Percentiles rank a stretch among this genome's conserved stretches.
phyloP scores from a whole-genome alignment of 1,284 basidiomycete genomes.

The Ceratobasidium sp. region DNA sequence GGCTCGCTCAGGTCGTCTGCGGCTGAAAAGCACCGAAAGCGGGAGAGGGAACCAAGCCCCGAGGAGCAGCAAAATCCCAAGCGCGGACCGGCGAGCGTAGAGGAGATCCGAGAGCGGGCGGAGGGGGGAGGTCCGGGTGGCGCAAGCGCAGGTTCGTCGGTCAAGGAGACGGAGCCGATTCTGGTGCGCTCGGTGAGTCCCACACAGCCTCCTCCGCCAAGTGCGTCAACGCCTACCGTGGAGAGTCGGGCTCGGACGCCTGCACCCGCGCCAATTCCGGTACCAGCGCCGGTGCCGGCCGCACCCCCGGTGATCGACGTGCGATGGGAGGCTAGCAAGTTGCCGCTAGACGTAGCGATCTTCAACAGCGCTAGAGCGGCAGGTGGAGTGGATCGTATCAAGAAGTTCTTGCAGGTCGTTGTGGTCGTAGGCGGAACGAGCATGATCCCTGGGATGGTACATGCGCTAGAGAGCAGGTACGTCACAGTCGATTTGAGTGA shows the following conservation, averaged over 20 bases:
- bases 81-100: not conserved
- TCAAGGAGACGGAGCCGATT: not conserved
- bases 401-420: conserved; percentile 89
- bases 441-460: conserved; percentile 76
- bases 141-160: not conserved
- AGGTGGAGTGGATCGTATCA: conserved; percentile 88
- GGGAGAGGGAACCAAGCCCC: conserved; percentile 6
- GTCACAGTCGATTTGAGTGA: conserved; percentile 44
- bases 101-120: not conserved
- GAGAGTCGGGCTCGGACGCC: conserved; percentile 19
- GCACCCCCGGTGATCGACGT: conserved; percentile 67
- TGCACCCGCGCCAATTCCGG: not conserved
- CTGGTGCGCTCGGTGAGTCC: conserved; percentile 23
- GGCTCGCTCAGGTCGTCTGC: conserved; percentile 26
- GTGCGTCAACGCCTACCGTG: conserved; percentile 6
- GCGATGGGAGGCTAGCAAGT: conserved; percentile 84
- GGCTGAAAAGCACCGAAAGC: conserved; percentile 17
- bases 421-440: conserved; percentile 88
- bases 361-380: conserved; percentile 89
- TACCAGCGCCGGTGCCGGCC: not conserved
- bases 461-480: conserved; percentile 82
- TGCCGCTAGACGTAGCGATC: conserved; percentile 94
- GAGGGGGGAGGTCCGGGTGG: not conserved
- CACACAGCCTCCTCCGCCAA: conserved; percentile 28
- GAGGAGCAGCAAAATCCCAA: not conserved